Base-by-base conservation (phyloP, 108 stramenopile genomes). In the Skeletonema menzelii region DNA sequence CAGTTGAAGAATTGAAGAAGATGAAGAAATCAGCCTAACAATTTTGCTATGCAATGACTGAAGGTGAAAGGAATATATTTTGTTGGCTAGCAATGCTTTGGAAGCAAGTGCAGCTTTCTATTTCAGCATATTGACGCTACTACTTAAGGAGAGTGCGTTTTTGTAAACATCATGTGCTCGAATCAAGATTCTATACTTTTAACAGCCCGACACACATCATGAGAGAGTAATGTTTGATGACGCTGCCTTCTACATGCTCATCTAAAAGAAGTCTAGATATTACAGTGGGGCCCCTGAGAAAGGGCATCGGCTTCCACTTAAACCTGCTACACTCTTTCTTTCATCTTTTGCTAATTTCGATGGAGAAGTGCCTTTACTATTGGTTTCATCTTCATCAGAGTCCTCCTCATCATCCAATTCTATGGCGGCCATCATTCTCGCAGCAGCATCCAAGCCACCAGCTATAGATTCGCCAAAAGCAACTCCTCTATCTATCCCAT, bases 401-500 rank as follows among this genome's bases (percentile, higher is more conserved):
- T 34, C 58, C 56, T 56, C 56, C 0, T 56, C 26, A 24, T 14
- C 56, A 26, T 14, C 56, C 6, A 56, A 14, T 27, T 14, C 26
- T 11, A 67, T 67, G 26, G 22, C 65, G 13, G 42, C 47, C 67
- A 68, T 68, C 67, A 68, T 47, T 24, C 30, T 19, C 14, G 67
- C 28, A 47, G 56, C 22, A 14, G 42, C 20, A 24, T 68, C 67
- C 24, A 56, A 14, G 17, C 67, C 67, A 11, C 67, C 67, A n/a
- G 67, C 67, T 13, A 68, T 68, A n/a, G 67, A 31, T 2, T 68
- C 67, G 22, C 67, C 67, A 56, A 68, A 27, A 10, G 67, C 67
- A 24, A 56, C 7, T 19, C 67, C 65, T 38, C 35, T 38, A 10
- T 28, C 53, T 20, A 15, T 55, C 1, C 65, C 65, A 34, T 67